Percentiles rank a stretch among this genome's conserved stretches.
Evolutionary conservation across 495 filamentous ascomycete species (phyloP).

Genomic region (Neurospora cerealis): DNA sequence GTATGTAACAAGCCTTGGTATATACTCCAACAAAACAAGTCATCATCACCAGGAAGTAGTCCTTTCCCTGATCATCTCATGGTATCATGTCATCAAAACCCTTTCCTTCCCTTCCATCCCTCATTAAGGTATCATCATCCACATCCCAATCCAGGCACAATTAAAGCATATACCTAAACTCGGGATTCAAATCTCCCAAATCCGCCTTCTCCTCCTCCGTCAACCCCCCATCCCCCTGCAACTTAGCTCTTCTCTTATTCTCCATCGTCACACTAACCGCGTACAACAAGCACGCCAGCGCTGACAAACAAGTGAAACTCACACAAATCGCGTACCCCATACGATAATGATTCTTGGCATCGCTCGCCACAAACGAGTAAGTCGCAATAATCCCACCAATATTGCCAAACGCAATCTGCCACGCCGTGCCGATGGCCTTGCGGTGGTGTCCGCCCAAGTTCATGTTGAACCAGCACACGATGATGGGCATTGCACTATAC

Average conservation of each 20-base stretch:
- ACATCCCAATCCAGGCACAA: background rate
- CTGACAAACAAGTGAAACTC: constrained; percentile 60
- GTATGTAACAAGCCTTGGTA: background rate
- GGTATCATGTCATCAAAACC: background rate
- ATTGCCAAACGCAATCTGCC: constrained; percentile 91
- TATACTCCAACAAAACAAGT: background rate
- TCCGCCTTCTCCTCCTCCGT: constrained; percentile 67
- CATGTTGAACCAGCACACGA: constrained; percentile 92
- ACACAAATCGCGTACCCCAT: constrained; percentile 74
- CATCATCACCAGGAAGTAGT: background rate
- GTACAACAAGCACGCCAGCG: constrained; percentile 51
- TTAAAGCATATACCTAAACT: constrained; percentile 46
- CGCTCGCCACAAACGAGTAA: constrained; percentile 64
- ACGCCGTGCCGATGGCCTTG: constrained; percentile 72
- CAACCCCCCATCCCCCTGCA: constrained; percentile 40
- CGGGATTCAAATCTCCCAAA: constrained; percentile 57
- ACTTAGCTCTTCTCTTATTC: constrained; percentile 56
- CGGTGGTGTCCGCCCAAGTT: constrained; percentile 84
- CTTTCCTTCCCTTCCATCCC: background rate
- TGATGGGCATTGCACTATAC: constrained; percentile 69
- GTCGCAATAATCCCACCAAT: constrained; percentile 88
- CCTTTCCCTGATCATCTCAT: background rate
- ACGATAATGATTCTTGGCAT: constrained; percentile 54
- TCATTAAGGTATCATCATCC: background rate
- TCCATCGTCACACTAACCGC: constrained; percentile 46